phyloP scores from a whole-genome alignment of 1,284 basidiomycete genomes.

The Inonotus hispidus region DNA sequence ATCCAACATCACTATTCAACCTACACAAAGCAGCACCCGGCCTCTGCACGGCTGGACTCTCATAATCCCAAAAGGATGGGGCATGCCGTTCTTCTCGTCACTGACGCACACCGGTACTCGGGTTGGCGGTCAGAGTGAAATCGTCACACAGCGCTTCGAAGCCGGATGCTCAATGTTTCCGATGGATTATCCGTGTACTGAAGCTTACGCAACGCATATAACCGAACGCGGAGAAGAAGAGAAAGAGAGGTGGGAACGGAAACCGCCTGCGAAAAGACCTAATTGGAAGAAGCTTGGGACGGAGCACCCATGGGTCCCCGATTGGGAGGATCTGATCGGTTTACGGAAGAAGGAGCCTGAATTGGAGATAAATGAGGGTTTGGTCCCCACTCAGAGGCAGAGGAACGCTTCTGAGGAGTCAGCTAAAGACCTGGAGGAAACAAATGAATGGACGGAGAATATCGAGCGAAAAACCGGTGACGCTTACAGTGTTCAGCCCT shows the following conservation, averaged over 20 bases:
- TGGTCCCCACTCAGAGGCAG: slow-evolving; percentile 59
- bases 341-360: slow-evolving; percentile 29
- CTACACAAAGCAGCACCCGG: slow-evolving; percentile 25
- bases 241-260: slow-evolving; percentile 63
- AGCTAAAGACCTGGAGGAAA: slow-evolving; percentile 12
- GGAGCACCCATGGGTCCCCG: slow-evolving; percentile 66
- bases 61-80: slow-evolving; percentile 81
- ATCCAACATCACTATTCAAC: neutral
- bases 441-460: neutral
- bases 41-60: slow-evolving; percentile 80
- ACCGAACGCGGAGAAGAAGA: slow-evolving; percentile 45
- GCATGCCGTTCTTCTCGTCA: slow-evolving; percentile 81
- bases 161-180: slow-evolving; percentile 72
- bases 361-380: slow-evolving; percentile 25
- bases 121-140: slow-evolving; percentile 76
- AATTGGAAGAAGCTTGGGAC: slow-evolving; percentile 67
- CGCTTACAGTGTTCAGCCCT: slow-evolving; percentile 35
- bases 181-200: slow-evolving; percentile 65
- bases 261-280: slow-evolving; percentile 79
- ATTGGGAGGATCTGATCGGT: slow-evolving; percentile 67
- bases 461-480: slow-evolving; percentile 9
- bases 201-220: slow-evolving; percentile 48
- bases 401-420: slow-evolving; percentile 30
- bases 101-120: slow-evolving; percentile 77
- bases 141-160: slow-evolving; percentile 74